These are phyloP conservation scores for Fusarium abutilonis DNA, from an alignment of 2,329 filamentous ascomycete genomes.

Conservation along the genomic window DNA sequence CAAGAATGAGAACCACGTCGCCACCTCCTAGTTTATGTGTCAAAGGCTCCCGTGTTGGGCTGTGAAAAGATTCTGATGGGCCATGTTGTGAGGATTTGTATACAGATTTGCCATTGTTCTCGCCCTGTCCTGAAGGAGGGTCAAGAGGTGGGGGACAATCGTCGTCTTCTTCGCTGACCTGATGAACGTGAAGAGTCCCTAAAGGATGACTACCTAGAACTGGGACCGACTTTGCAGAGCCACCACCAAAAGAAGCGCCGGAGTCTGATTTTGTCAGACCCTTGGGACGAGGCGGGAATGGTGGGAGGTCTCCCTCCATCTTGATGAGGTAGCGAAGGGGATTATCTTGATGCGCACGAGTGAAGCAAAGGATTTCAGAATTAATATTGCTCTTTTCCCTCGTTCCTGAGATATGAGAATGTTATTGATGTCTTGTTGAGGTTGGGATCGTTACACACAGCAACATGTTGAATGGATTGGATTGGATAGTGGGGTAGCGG, in stretches of 20 bases:
- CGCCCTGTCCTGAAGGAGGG: conserved; percentile 19
- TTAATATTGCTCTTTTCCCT: no score
- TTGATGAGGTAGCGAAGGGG: conserved; percentile 1
- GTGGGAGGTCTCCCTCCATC: conserved; percentile 42
- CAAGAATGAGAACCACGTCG: conserved; percentile 64
- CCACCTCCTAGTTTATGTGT: conserved; percentile 52
- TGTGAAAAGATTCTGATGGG: not conserved
- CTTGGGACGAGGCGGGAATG: conserved; percentile 32
- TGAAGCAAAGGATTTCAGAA: no score
- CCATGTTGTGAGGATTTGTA: not conserved
- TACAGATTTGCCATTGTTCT: not conserved
- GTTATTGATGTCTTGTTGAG: no score
- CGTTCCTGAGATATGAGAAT: no score
- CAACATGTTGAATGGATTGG: no score
- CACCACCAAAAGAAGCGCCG: conserved; percentile 35
- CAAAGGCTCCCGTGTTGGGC: conserved; percentile 24
- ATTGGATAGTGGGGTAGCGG: no score
- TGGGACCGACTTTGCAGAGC: conserved; percentile 51
- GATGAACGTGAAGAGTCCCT: conserved; percentile 55
- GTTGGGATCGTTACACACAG: no score
- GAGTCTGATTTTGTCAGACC: conserved; percentile 53
- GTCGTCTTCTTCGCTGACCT: conserved; percentile 41
- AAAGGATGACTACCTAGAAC: conserved; percentile 55
- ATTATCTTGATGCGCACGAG: not conserved
- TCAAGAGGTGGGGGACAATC: conserved; percentile 49